phyloP scores from a whole-genome alignment of 352 stramenopile genomes.

The Globisporangium splendens region DNA sequence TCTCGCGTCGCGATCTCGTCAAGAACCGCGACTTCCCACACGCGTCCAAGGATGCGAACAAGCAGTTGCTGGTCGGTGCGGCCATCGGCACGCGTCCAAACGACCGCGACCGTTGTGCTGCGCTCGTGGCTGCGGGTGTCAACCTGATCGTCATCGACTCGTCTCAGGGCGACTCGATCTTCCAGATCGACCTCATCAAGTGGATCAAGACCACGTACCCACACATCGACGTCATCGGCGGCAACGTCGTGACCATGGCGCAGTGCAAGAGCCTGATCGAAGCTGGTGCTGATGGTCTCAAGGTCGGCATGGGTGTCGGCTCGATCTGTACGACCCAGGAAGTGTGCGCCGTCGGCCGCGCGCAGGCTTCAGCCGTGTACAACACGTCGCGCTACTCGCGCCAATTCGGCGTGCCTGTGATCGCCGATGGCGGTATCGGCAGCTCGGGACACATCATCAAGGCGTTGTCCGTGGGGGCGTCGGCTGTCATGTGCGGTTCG shows the following conservation, averaged over 20 bases:
- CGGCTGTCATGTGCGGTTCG: slow-evolving; percentile 99
- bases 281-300: slow-evolving; percentile 97
- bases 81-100: slow-evolving; percentile 97
- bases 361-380: slow-evolving; percentile 98
- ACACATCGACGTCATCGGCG: slow-evolving; percentile 97
- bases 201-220: slow-evolving; percentile 96
- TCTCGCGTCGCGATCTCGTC: slow-evolving; percentile 97
- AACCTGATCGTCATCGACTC: slow-evolving; percentile 99
- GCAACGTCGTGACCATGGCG: slow-evolving; percentile 98
- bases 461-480: slow-evolving; percentile 96
- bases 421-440: slow-evolving; percentile 98
- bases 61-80: slow-evolving; percentile 97
- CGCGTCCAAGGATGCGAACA: slow-evolving; percentile 97
- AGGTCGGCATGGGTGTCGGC: slow-evolving; percentile 99
- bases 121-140: slow-evolving; percentile 93
- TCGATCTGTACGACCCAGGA: slow-evolving; percentile 99
- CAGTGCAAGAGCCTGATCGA: slow-evolving; percentile 99
- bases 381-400: slow-evolving; percentile 95
- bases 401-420: slow-evolving; percentile 97
- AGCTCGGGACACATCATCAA: slow-evolving; percentile 99
- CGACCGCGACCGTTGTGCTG: slow-evolving; percentile 92
- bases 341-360: slow-evolving; percentile 97
- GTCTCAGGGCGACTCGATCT: slow-evolving; percentile 97
- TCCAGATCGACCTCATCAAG: slow-evolving; percentile 88
- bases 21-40: slow-evolving; percentile 98